phyloP scores from a whole-genome alignment of 129 eudicot genomes.

The Helianthus tuberosus region DNA sequence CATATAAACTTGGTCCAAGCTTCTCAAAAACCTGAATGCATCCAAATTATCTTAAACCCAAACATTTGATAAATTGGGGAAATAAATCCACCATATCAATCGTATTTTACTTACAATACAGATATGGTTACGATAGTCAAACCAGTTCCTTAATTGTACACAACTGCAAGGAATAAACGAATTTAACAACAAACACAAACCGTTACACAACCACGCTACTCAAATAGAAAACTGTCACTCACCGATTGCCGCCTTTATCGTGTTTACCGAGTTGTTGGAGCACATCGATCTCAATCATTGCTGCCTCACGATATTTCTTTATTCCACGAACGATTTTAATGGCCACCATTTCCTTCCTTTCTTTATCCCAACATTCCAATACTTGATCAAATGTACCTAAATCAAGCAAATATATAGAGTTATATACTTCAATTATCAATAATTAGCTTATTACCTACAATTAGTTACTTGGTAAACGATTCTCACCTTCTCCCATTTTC shows the following conservation, averaged over 20 bases:
- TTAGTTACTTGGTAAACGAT: not conserved
- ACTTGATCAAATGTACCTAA: constrained; percentile 82
- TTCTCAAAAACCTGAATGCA: constrained; percentile 85
- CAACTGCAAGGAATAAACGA: constrained; percentile 88
- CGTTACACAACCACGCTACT: constrained; percentile 45
- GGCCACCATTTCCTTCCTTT: constrained; percentile 75
- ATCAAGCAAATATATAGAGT: not conserved
- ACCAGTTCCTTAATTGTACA: constrained; percentile 97
- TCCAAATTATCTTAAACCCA: constrained; percentile 58
- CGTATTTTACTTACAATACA: constrained; percentile 77
- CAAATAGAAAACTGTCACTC: constrained; percentile 48
- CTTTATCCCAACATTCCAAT: constrained; percentile 76
- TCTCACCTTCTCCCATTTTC: constrained; percentile 82
- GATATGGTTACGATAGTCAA: constrained; percentile 99
- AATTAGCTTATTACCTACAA: not conserved
- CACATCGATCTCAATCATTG: constrained; percentile 74
- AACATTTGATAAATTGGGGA: constrained; percentile 59
- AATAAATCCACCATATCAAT: constrained; percentile 65
- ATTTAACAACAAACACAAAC: constrained; percentile 44
- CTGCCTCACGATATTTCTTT: constrained; percentile 85
- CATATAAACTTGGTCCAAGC: constrained; percentile 96
- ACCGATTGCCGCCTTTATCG: constrained; percentile 77
- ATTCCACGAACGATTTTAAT: constrained; percentile 71
- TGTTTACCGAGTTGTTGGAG: constrained; percentile 81
- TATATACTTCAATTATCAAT: not conserved